These are phyloP conservation scores for Porogramme epimiltina DNA, from an alignment of 1,284 basidiomycete genomes.

Conservation along the genomic window DNA sequence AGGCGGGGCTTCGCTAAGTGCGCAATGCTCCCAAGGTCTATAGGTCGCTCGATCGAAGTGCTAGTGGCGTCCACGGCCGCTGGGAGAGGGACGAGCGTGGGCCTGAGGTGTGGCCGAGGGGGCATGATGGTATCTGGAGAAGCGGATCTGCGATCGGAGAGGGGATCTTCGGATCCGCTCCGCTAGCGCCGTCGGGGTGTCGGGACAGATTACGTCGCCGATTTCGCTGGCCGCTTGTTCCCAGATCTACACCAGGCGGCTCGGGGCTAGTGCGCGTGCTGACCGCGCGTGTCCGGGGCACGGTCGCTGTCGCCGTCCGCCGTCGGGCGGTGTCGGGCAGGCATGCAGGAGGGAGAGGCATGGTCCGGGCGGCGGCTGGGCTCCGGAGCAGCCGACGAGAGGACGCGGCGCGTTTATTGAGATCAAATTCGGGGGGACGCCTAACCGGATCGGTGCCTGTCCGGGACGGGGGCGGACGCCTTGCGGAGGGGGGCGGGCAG, in stretches of 20 bases:
- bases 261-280: conserved; percentile 9
- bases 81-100: neutral
- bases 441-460: conserved; percentile 14
- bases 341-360: neutral
- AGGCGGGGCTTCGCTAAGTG: too few species aligned
- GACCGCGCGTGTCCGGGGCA: neutral
- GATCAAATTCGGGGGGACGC: conserved; percentile 21
- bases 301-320: too few species aligned
- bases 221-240: conserved; percentile 10
- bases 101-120: conserved; percentile 1
- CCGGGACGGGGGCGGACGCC: conserved; percentile 13
- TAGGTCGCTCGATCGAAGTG: too few species aligned
- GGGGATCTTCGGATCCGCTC: conserved; percentile 18
- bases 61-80: too few species aligned
- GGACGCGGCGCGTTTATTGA: conserved; percentile 21
- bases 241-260: conserved; percentile 17
- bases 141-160: conserved; percentile 27
- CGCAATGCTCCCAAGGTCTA: too few species aligned
- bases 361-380: neutral
- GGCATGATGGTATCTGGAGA: conserved; percentile 24
- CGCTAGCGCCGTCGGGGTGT: conserved; percentile 12
- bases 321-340: neutral
- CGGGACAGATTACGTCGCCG: conserved; percentile 19
- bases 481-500: conserved; percentile 3
- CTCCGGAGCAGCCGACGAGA: conserved; percentile 5